These are phyloP conservation scores for Dothiorella sarmentorum DNA, from an alignment of 2,329 filamentous ascomycete genomes.

Conservation along the genomic window DNA sequence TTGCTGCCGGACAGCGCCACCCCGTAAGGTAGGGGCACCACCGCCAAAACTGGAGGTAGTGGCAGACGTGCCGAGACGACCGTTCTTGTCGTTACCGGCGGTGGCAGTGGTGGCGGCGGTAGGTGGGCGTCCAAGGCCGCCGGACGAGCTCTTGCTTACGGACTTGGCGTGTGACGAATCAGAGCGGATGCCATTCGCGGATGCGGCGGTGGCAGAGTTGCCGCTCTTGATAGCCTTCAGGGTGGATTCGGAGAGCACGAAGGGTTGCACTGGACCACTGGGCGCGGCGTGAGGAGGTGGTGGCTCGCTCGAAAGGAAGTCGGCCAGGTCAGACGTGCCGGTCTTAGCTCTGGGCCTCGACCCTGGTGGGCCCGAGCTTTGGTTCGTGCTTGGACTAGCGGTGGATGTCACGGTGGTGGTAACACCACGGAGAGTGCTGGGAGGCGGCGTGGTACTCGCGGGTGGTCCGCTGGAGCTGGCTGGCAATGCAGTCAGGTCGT, in stretches of 20 bases:
- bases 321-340: conserved; percentile 57
- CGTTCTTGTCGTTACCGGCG: neutral
- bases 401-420: neutral
- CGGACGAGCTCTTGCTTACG: neutral
- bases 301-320: conserved; percentile 68
- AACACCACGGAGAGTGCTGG: conserved; percentile 27
- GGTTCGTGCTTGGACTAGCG: conserved; percentile 20
- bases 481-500: conserved; percentile 48
- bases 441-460: conserved; percentile 26
- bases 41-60: neutral
- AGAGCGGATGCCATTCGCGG: conserved; percentile 21
- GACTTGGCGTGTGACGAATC: conserved; percentile 24
- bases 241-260: conserved; percentile 22
- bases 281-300: conserved; percentile 48
- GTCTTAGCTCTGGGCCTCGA: conserved; percentile 29
- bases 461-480: neutral
- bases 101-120: neutral
- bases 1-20: neutral
- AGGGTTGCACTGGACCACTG: conserved; percentile 25
- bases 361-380: conserved; percentile 19
- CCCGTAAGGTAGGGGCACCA: neutral
- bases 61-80: neutral
- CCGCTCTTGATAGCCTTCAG: conserved; percentile 12
- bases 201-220: conserved; percentile 16
- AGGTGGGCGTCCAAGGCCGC: neutral